A percentile compares a stretch with the other conserved stretches of the same genome.
Evolutionary conservation across 192 early-diverging fungal genomes (phyloP).

Genomic region (Pilobolus umbonatus): DNA sequence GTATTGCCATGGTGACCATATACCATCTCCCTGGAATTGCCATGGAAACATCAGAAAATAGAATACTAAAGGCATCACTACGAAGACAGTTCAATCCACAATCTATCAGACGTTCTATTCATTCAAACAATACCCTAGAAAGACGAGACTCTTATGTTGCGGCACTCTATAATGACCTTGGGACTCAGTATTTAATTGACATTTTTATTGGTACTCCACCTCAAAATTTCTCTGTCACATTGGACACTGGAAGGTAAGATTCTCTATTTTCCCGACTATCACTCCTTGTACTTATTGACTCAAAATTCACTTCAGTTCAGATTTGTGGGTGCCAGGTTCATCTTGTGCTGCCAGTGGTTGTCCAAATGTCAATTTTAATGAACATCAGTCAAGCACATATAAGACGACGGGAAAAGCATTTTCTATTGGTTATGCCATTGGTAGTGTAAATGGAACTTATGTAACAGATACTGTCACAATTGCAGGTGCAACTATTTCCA

Average conservation of each 20-base stretch:
- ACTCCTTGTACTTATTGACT: neutral
- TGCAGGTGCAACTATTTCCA: slow-evolving; percentile 18
- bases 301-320: slow-evolving; percentile 11
- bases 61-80: too few species aligned
- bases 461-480: slow-evolving; percentile 28
- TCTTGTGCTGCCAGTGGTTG: slow-evolving; percentile 15
- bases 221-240: slow-evolving; percentile 11
- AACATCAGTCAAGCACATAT: slow-evolving; percentile 13
- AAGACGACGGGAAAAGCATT: slow-evolving; percentile 4
- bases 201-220: slow-evolving; percentile 8
- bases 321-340: slow-evolving; percentile 28
- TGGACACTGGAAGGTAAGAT: slow-evolving; percentile 18
- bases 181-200: slow-evolving; percentile 8
- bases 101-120: neutral
- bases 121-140: neutral
- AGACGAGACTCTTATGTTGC: slow-evolving; percentile 20
- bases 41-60: too few species aligned
- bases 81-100: slow-evolving; percentile 1
- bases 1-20: too few species aligned
- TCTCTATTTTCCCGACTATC: neutral
- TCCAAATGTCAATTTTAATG: slow-evolving; percentile 14
- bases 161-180: slow-evolving; percentile 9
- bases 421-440: slow-evolving; percentile 21
- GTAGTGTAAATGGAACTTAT: slow-evolving; percentile 26
- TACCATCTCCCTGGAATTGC: too few species aligned